These are phyloP conservation scores for Paxillus involutus DNA, from an alignment of 768 basidiomycete genomes.

Conservation along the genomic window DNA sequence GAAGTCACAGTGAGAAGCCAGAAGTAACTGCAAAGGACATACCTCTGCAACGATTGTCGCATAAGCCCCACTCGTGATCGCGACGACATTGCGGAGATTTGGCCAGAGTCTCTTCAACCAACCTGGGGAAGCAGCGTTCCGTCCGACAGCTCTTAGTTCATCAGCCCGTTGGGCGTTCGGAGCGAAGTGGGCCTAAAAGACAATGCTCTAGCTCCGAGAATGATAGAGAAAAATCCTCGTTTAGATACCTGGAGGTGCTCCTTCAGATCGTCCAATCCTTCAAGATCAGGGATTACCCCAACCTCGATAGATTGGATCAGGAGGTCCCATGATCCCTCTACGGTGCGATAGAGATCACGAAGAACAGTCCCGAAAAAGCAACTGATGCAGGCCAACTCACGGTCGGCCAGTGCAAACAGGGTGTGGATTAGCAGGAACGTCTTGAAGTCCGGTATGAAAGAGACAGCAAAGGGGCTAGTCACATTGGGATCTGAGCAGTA, in stretches of 20 bases:
- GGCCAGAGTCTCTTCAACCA: constrained; percentile 7
- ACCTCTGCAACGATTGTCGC: constrained; percentile 6
- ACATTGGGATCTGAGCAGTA: neutral
- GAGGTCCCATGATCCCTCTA: constrained; percentile 4
- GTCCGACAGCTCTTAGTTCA: constrained; percentile 3
- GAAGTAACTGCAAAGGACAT: neutral
- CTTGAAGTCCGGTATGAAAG: constrained; percentile 1
- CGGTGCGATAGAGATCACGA: neutral
- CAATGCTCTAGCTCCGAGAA: neutral
- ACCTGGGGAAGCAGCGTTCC: neutral
- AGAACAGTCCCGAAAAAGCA: neutral
- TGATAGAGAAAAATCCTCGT: neutral
- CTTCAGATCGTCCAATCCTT: neutral
- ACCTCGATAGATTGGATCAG: constrained; percentile 1
- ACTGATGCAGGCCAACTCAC: neutral
- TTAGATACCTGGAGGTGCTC: neutral
- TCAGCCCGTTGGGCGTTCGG: constrained; percentile 1
- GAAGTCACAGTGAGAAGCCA: neutral
- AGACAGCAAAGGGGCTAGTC: neutral
- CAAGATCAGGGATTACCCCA: constrained; percentile 4
- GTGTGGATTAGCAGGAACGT: constrained; percentile 7
- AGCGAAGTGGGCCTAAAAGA: neutral
- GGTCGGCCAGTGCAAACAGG: constrained; percentile 5
- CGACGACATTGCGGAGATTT: neutral
- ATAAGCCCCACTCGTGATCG: neutral